A percentile compares a stretch with the other conserved stretches of the same genome.
Evolutionary conservation across 768 basidiomycete species (phyloP).

Genomic region (Tremella yokohamensis): DNA sequence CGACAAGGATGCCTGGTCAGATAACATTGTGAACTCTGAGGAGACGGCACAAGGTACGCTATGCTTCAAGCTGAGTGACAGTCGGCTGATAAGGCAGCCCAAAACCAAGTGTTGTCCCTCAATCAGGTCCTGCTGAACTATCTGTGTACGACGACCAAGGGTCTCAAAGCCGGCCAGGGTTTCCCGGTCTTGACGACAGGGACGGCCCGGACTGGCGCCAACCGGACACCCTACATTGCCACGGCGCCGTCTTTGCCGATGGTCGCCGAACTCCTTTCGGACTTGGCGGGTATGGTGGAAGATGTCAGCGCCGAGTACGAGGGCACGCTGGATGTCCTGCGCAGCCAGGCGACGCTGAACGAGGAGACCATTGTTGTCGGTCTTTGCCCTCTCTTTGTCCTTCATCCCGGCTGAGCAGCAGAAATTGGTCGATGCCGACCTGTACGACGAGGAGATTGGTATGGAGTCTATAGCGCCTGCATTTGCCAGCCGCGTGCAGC

Average conservation of each 20-base stretch:
- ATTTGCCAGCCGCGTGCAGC: conserved; percentile 18
- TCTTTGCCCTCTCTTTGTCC: neutral
- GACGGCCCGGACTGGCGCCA: conserved; percentile 17
- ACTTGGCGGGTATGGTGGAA: conserved; percentile 28
- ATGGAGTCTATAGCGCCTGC: conserved; percentile 7
- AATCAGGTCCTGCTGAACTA: conserved; percentile 38
- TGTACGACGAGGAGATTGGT: neutral
- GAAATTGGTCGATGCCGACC: neutral
- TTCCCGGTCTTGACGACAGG: conserved; percentile 42
- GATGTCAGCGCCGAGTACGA: conserved; percentile 31
- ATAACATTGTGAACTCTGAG: conserved; percentile 56
- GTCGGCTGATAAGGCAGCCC: conserved; percentile 18
- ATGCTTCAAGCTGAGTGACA: conserved; percentile 51
- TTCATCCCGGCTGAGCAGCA: conserved; percentile 16
- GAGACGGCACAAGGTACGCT: conserved; percentile 63
- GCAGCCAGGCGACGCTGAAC: conserved; percentile 24
- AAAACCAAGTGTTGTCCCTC: conserved; percentile 23
- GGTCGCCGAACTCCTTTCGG: conserved; percentile 26
- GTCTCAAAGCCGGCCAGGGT: conserved; percentile 32
- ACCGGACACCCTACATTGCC: conserved; percentile 23
- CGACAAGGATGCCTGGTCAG: conserved; percentile 60
- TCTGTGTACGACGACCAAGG: conserved; percentile 31
- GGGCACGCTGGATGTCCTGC: conserved; percentile 15
- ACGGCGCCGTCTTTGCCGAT: conserved; percentile 1
- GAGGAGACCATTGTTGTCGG: conserved; percentile 10